A percentile compares a stretch with the other conserved stretches of the same genome.
phyloP scores from a whole-genome alignment of 805 yeast species.

The Spathaspora arborariae region DNA sequence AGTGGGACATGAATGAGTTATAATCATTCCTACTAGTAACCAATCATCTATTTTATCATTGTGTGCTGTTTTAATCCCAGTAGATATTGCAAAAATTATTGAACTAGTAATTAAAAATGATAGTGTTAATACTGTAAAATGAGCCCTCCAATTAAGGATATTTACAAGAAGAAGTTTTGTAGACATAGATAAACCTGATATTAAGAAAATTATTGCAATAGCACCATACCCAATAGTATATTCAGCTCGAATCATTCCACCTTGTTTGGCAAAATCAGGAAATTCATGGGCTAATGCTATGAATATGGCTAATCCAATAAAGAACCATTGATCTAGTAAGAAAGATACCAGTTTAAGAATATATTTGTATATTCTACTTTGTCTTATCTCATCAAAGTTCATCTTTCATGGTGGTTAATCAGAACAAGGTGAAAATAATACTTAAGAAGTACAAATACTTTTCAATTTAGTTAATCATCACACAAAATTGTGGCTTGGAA shows the following conservation, averaged over 20 bases:
- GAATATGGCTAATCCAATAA: slow-evolving; percentile 64
- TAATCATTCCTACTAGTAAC: slow-evolving; percentile 76
- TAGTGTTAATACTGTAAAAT: slow-evolving; percentile 58
- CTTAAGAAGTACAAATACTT: too few species aligned
- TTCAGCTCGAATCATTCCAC: slow-evolving; percentile 71
- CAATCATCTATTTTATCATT: slow-evolving; percentile 62
- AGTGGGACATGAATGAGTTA: slow-evolving; percentile 86
- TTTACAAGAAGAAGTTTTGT: slow-evolving; percentile 59
- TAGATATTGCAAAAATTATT: slow-evolving; percentile 68
- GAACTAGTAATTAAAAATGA: slow-evolving; percentile 72
- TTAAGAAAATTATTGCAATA: slow-evolving; percentile 78
- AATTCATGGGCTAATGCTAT: slow-evolving; percentile 72
- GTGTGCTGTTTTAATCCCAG: slow-evolving; percentile 59
- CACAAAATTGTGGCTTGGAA: too few species aligned
- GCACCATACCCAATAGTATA: slow-evolving; percentile 82
- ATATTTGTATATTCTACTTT: slow-evolving; percentile 9
- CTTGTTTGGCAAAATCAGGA: slow-evolving; percentile 81
- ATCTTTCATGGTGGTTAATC: too few species aligned
- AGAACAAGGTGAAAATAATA: too few species aligned
- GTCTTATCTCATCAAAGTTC: too few species aligned
- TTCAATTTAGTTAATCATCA: too few species aligned
- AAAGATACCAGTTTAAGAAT: slow-evolving; percentile 18
- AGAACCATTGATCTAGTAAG: slow-evolving; percentile 65
- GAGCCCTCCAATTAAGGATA: slow-evolving; percentile 78
- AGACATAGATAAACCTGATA: slow-evolving; percentile 76